These are phyloP conservation scores for Candolleomyces eurysporus DNA, from an alignment of 768 basidiomycete genomes.

Conservation along the genomic window DNA sequence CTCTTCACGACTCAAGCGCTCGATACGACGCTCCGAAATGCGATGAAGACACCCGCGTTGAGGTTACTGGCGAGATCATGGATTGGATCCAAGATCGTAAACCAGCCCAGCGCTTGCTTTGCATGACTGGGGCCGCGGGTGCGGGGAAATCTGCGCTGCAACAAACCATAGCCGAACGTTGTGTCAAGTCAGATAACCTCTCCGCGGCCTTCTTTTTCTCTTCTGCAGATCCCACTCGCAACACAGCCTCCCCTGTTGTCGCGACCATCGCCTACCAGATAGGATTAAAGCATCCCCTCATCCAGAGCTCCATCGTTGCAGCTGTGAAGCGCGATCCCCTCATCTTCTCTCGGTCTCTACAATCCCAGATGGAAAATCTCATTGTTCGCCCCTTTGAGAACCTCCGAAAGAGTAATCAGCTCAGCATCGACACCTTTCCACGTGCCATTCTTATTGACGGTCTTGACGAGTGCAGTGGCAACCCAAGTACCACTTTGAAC, in stretches of 20 bases:
- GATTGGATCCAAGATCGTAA: background rate
- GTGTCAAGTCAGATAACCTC: background rate
- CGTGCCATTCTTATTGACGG: constrained; percentile 4
- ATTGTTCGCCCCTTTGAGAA: background rate
- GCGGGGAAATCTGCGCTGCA: constrained; percentile 6
- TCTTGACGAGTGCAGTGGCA: constrained; percentile 1
- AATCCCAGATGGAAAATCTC: background rate
- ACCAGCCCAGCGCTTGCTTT: background rate
- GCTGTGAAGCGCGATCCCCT: background rate
- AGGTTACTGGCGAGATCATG: background rate
- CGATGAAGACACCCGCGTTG: background rate
- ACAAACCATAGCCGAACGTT: constrained; percentile 4
- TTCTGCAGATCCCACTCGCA: background rate
- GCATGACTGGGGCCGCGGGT: constrained; percentile 3
- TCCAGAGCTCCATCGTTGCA: background rate
- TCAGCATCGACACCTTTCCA: background rate
- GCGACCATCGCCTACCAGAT: constrained; percentile 5
- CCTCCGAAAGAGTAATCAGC: background rate
- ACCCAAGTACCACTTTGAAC: background rate
- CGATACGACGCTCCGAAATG: constrained; percentile 5
- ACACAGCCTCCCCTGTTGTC: background rate
- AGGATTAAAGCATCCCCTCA: background rate
- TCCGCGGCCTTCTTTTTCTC: constrained; percentile 4
- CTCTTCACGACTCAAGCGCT: background rate
- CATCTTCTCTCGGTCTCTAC: background rate